Evolutionary conservation across 108 stramenopile genomes (phyloP).

Genomic region (Pseudonitzschia pungens): DNA sequence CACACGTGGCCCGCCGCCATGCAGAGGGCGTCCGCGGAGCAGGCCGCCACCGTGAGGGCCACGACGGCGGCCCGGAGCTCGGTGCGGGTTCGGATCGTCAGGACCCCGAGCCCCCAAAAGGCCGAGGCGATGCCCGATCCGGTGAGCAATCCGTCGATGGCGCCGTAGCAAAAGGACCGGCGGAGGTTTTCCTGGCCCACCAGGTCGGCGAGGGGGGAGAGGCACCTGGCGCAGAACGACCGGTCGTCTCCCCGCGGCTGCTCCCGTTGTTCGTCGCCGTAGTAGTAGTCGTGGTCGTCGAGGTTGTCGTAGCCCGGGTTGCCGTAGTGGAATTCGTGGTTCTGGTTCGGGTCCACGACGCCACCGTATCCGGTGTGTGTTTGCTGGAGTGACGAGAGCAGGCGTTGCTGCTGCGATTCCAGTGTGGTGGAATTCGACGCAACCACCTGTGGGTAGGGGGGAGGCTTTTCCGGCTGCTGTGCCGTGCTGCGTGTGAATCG

Average conservation of each 20-base stretch:
- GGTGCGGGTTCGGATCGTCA: slow-evolving; percentile 21
- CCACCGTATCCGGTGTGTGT: slow-evolving; percentile 23
- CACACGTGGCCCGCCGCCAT: slow-evolving; percentile 83
- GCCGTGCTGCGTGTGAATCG: too few species aligned
- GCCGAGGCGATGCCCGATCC: slow-evolving; percentile 65
- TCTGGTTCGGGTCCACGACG: slow-evolving; percentile 12
- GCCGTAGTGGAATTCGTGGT: slow-evolving; percentile 40
- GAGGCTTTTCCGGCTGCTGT: too few species aligned
- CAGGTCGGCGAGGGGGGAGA: slow-evolving; percentile 20
- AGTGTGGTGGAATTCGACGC: slow-evolving; percentile 6
- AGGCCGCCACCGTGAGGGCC: slow-evolving; percentile 55
- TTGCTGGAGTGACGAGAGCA: slow-evolving; percentile 16
- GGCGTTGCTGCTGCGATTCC: slow-evolving; percentile 12
- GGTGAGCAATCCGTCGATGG: slow-evolving; percentile 79
- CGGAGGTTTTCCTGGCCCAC: slow-evolving; percentile 34
- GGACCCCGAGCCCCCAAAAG: slow-evolving; percentile 57
- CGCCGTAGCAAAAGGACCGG: slow-evolving; percentile 74
- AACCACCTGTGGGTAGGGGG: neutral
- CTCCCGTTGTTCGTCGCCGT: neutral
- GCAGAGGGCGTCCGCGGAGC: slow-evolving; percentile 67
- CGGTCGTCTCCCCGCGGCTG: neutral
- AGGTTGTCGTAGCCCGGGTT: slow-evolving; percentile 38
- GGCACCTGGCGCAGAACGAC: neutral
- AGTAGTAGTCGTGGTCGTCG: slow-evolving; percentile 5
- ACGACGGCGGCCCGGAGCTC: slow-evolving; percentile 43